Percentiles rank a stretch among this genome's conserved stretches.
Conservation (phyloP, 768 basidiomycete genomes). For the Hemileccinum rubropunctum region DNA sequence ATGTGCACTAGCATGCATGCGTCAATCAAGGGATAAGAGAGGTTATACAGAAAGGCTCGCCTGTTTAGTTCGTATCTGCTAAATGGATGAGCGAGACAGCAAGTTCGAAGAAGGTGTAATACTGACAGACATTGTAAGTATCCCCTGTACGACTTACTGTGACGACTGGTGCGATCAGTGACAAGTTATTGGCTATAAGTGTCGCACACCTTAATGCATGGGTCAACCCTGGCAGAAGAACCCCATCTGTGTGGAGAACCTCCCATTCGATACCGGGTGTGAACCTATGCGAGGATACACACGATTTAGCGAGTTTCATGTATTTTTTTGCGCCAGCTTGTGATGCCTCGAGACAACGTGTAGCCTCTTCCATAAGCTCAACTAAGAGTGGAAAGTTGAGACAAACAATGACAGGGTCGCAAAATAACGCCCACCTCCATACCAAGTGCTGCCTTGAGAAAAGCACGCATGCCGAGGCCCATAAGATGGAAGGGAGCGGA, state of each 20-base stretch:
- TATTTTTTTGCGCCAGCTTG: conserved; percentile 62
- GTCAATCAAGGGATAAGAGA: conserved; percentile 8
- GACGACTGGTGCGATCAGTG: conserved; percentile 6
- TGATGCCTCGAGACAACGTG: conserved; percentile 50
- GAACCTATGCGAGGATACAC: conserved; percentile 40
- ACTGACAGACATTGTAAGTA: conserved; percentile 76
- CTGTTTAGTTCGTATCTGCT: conserved; percentile 52
- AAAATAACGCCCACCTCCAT: conserved; percentile 54
- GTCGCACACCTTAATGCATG: conserved; percentile 60
- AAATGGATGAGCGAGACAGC: conserved; percentile 12
- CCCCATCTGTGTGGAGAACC: conserved; percentile 68
- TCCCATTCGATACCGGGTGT: conserved; percentile 73
- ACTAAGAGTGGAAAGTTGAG: conserved; percentile 31
- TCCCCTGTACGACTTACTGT: conserved; percentile 73
- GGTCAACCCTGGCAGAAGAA: conserved; percentile 67
- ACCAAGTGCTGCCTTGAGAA: conserved; percentile 76
- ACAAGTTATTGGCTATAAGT: not conserved
- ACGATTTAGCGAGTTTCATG: conserved; percentile 36
- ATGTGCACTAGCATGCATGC: conserved; percentile 46
- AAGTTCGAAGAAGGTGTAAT: not conserved
- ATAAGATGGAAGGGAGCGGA: conserved; percentile 64
- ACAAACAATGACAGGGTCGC: not conserved
- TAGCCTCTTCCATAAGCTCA: conserved; percentile 63
- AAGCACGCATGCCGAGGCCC: conserved; percentile 68
- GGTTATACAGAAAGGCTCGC: conserved; percentile 29